Conservation (phyloP, 1,284 basidiomycete genomes). For the Ceratobasidium sp. region DNA sequence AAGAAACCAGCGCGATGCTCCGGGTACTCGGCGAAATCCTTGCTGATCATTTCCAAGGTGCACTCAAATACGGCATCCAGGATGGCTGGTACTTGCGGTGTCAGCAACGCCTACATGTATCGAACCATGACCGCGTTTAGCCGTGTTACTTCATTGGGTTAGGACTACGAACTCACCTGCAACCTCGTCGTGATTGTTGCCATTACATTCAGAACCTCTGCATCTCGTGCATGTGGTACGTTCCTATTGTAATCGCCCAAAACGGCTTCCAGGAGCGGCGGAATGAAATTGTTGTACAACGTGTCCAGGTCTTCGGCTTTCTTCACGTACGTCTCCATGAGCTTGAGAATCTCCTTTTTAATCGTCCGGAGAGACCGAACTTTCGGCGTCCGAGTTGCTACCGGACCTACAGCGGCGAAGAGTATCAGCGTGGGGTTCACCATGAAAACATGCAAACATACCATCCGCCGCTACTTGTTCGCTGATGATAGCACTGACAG, state of each 20-base stretch:
- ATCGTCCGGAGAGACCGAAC: conserved; percentile 95
- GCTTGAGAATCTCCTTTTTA: conserved; percentile 97
- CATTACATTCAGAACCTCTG: conserved; percentile 98
- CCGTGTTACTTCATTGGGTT: conserved; percentile 65
- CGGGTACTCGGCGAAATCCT: conserved; percentile 98
- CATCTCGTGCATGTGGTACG: conserved; percentile 93
- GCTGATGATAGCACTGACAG: conserved; percentile 97
- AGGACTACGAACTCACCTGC: conserved; percentile 68
- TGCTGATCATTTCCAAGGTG: conserved; percentile 98
- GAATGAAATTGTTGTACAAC: conserved; percentile 93
- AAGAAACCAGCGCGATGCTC: conserved; percentile 99
- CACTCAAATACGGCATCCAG: conserved; percentile 98
- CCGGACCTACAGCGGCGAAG: conserved; percentile 68
- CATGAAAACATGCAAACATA: conserved; percentile 55
- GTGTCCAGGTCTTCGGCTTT: conserved; percentile 96
- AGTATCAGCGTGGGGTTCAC: background rate
- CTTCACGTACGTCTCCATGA: conserved; percentile 98
- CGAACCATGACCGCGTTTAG: conserved; percentile 26
- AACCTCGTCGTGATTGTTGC: conserved; percentile 93
- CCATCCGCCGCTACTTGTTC: conserved; percentile 91
- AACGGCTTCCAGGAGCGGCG: conserved; percentile 95
- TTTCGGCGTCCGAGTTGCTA: conserved; percentile 98
- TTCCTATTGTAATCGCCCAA: conserved; percentile 97
- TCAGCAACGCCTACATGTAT: conserved; percentile 76
- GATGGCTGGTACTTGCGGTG: conserved; percentile 95